Conservation (phyloP, 768 basidiomycete species). For the Suillus spraguei region DNA sequence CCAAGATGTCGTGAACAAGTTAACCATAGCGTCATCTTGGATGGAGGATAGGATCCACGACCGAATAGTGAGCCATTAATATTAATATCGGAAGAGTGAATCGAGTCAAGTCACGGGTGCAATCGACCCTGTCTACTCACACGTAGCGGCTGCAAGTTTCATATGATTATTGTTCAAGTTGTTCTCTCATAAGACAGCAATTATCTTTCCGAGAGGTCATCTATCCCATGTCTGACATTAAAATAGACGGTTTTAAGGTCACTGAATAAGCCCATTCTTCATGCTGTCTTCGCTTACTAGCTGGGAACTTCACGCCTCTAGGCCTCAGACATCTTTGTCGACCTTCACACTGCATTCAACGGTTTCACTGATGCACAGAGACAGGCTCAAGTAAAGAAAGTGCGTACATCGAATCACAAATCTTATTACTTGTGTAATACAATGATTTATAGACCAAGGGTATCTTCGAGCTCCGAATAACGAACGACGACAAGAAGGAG, state of each 20-base stretch:
- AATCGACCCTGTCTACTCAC: neutral
- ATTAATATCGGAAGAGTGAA: too few relatives aligned
- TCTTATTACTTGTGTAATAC: neutral
- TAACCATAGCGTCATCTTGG: too few relatives aligned
- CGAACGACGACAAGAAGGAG: slow-evolving; percentile 70
- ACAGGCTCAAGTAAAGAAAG: slow-evolving; percentile 76
- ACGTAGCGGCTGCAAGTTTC: neutral
- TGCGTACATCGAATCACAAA: slow-evolving; percentile 22
- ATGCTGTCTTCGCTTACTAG: neutral
- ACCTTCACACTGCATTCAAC: slow-evolving; percentile 54
- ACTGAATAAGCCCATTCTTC: slow-evolving; percentile 1
- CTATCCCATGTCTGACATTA: slow-evolving; percentile 66
- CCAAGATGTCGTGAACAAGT: too few relatives aligned
- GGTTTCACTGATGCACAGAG: slow-evolving; percentile 62
- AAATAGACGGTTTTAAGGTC: slow-evolving; percentile 76
- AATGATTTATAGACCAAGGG: slow-evolving; percentile 68
- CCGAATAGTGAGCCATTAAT: too few relatives aligned
- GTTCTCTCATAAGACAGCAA: neutral
- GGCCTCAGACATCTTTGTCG: slow-evolving; percentile 68
- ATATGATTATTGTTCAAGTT: neutral
- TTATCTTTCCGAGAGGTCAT: slow-evolving; percentile 2
- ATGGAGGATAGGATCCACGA: too few relatives aligned
- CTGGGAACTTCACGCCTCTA: slow-evolving; percentile 27
- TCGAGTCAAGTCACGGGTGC: too few relatives aligned
- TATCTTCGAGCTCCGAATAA: slow-evolving; percentile 83